Conservation (phyloP, 192 early-diverging fungal species). For the Backusella sp. region DNA sequence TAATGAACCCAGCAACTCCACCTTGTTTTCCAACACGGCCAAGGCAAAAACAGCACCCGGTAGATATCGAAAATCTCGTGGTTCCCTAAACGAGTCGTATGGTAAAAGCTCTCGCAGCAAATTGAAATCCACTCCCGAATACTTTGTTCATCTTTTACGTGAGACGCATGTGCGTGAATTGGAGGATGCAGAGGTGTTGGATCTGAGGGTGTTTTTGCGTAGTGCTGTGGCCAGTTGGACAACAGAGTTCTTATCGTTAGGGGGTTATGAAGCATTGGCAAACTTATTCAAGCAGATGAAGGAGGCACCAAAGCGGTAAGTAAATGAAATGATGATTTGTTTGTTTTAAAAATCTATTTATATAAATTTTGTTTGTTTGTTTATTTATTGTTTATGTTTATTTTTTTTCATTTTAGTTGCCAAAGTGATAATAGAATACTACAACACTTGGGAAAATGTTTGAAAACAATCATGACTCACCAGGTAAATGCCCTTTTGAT, state of each 20-base stretch:
- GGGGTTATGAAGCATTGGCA: conserved; percentile 31
- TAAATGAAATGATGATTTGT: neutral
- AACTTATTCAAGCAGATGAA: conserved; percentile 35
- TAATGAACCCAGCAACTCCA: neutral
- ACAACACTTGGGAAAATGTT: conserved; percentile 36
- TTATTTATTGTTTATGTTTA: neutral
- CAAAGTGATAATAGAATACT: conserved; percentile 33
- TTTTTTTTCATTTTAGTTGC: conserved; percentile 11
- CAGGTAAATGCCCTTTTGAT: conserved; percentile 25
- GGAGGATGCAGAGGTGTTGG: conserved; percentile 25
- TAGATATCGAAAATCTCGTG: neutral
- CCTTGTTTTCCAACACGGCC: neutral
- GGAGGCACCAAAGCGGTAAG: conserved; percentile 31
- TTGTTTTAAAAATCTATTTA: neutral
- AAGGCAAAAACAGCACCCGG: neutral
- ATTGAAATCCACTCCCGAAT: conserved; percentile 21
- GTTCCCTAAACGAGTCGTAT: neutral
- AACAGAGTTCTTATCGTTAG: conserved; percentile 27
- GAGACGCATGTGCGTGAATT: conserved; percentile 26
- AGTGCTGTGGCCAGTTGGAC: conserved; percentile 36
- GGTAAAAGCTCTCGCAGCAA: neutral
- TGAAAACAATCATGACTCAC: conserved; percentile 38
- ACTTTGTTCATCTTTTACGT: conserved; percentile 18
- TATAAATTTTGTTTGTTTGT: neutral
- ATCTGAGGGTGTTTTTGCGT: conserved; percentile 30